These are phyloP conservation scores for Paramecium caudatum DNA, from an alignment of 73 alveolate genomes.

Conservation along the genomic window DNA sequence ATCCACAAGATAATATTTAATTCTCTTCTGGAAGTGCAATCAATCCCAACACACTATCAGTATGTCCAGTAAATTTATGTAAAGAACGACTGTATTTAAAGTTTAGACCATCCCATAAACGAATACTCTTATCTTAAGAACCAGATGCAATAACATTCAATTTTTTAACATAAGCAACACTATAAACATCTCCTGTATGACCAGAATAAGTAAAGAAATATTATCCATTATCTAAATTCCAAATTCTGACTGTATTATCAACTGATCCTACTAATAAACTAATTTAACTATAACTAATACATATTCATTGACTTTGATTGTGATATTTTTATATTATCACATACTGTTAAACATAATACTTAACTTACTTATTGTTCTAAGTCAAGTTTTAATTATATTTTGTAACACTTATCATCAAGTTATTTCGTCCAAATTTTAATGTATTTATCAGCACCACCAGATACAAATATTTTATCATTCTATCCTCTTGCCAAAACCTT, in stretches of 20 bases:
- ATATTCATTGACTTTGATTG: neutral
- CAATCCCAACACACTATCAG: slow-evolving; percentile 40
- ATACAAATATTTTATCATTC: neutral
- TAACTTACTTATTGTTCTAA: slow-evolving; percentile 28
- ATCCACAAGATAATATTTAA: slow-evolving; percentile 13
- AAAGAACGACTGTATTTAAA: neutral
- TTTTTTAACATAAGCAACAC: slow-evolving; percentile 10
- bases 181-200: slow-evolving; percentile 54
- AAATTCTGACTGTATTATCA: slow-evolving; percentile 43
- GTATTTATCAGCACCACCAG: slow-evolving; percentile 17
- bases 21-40: slow-evolving; percentile 25
- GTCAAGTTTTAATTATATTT: neutral
- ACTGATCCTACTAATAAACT: slow-evolving; percentile 19
- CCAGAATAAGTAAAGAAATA: slow-evolving; percentile 61
- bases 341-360: slow-evolving; percentile 18
- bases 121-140: slow-evolving; percentile 30
- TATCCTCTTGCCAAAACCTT: slow-evolving; percentile 16
- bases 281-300: neutral
- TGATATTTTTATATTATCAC: neutral
- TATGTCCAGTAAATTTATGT: slow-evolving; percentile 53
- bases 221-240: slow-evolving; percentile 30
- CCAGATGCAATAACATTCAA: slow-evolving; percentile 22
- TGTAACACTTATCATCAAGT: neutral
- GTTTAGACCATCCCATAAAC: slow-evolving; percentile 61
- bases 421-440: slow-evolving; percentile 30